phyloP scores from a whole-genome alignment of 768 basidiomycete genomes.

The Psilocybe azurescens region DNA sequence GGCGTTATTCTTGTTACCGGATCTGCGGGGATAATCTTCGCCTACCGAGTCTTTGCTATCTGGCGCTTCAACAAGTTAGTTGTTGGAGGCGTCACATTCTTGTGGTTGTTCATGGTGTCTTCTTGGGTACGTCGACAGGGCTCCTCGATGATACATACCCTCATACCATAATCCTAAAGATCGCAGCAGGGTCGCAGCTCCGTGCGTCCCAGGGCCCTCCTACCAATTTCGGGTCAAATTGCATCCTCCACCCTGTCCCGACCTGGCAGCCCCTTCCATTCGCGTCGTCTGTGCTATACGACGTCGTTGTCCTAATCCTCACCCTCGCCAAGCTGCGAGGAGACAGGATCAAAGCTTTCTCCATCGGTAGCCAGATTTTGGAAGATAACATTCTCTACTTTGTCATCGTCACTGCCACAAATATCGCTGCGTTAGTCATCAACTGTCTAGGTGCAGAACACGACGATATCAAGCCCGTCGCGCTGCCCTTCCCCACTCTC shows the following conservation, averaged over 20 bases:
- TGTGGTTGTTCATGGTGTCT: background rate
- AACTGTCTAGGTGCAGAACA: background rate
- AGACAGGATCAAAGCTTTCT: background rate
- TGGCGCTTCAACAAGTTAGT: slow-evolving; percentile 2
- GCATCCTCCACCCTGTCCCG: background rate
- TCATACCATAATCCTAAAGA: background rate
- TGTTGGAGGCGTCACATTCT: background rate
- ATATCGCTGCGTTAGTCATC: background rate
- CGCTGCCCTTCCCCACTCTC: background rate
- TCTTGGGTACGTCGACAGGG: background rate
- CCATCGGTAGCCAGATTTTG: background rate
- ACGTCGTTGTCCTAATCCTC: background rate
- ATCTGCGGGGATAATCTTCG: background rate
- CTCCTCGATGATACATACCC: background rate
- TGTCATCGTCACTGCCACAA: background rate
- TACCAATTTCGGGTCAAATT: background rate
- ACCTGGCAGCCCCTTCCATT: background rate
- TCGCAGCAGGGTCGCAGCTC: background rate
- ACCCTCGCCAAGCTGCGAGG: background rate
- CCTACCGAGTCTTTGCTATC: slow-evolving; percentile 1
- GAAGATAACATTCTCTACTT: slow-evolving; percentile 3
- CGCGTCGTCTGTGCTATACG: background rate
- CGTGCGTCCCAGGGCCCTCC: background rate
- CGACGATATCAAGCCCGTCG: background rate
- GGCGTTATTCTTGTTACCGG: background rate